Evolutionary conservation across 371 early-diverging fungal species (phyloP).

Genomic region (Mortierella sp.): DNA sequence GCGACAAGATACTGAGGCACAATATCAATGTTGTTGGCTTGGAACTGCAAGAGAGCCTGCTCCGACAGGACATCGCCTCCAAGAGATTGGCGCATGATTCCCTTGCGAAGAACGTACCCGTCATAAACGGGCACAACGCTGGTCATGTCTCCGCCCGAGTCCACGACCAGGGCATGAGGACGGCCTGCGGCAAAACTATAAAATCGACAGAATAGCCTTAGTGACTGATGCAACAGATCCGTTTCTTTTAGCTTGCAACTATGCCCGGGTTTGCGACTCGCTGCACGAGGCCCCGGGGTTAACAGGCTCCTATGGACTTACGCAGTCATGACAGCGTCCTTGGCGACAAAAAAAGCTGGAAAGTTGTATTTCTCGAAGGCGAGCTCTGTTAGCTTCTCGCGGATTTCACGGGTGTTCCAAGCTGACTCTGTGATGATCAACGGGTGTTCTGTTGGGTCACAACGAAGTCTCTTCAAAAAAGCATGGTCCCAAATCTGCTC

Average conservation of each 20-base stretch:
- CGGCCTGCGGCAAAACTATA: conserved; percentile 90
- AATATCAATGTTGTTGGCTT: conserved; percentile 69
- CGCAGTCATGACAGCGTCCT: conserved; percentile 93
- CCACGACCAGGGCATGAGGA: conserved; percentile 91
- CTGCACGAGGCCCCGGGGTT: background rate
- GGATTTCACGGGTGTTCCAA: conserved; percentile 85
- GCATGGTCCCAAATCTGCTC: conserved; percentile 91
- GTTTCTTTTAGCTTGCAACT: too few relatives aligned
- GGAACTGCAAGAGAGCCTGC: conserved; percentile 77
- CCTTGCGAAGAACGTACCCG: conserved; percentile 94
- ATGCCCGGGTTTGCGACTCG: too few relatives aligned
- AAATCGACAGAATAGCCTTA: background rate
- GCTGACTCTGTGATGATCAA: conserved; percentile 89
- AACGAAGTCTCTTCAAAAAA: conserved; percentile 73
- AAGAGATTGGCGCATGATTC: conserved; percentile 77
- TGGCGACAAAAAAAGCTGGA: conserved; percentile 94
- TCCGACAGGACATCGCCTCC: conserved; percentile 88
- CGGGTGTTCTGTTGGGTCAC: conserved; percentile 86
- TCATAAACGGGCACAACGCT: conserved; percentile 95
- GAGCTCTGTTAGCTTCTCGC: conserved; percentile 90
- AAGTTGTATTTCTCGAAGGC: conserved; percentile 93
- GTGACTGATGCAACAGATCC: too few relatives aligned
- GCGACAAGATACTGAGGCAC: conserved; percentile 88
- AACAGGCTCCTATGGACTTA: conserved; percentile 53
- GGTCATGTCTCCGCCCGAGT: conserved; percentile 89